Conservation (phyloP, 2,329 filamentous ascomycete species). For the Nemania diffusa region DNA sequence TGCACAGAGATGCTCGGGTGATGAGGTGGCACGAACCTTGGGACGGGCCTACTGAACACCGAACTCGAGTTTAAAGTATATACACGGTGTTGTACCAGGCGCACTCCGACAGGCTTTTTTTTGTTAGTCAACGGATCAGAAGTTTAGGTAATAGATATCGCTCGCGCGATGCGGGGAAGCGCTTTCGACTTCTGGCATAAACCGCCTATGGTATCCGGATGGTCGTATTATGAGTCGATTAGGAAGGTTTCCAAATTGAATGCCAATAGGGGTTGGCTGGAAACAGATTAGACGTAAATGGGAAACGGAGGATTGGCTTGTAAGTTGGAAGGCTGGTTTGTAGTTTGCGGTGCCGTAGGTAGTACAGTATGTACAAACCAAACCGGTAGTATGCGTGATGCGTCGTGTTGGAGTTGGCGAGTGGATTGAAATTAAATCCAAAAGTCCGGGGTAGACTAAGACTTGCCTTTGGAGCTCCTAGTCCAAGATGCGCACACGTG, state of each 20-base stretch:
- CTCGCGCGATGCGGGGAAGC: conserved; percentile 56
- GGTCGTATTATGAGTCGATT: conserved; percentile 20
- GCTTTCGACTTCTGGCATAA: conserved; percentile 42
- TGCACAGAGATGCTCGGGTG: conserved; percentile 5
- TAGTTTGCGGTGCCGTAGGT: not conserved
- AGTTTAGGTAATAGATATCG: conserved; percentile 60
- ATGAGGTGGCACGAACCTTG: conserved; percentile 12
- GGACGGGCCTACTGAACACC: conserved; percentile 1
- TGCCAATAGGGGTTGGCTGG: conserved; percentile 20
- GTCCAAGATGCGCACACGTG: conserved; percentile 30
- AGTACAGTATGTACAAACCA: not conserved
- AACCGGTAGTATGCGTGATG: conserved; percentile 3
- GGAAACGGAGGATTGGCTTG: conserved; percentile 25
- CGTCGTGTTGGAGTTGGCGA: conserved; percentile 20
- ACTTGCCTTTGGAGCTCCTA: not conserved
- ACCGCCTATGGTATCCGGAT: conserved; percentile 1
- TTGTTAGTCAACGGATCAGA: conserved; percentile 58
- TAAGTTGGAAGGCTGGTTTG: not conserved
- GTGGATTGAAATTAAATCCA: not conserved
- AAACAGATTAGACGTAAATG: conserved; percentile 7
- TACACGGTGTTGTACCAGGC: not conserved
- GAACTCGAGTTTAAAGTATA: not conserved
- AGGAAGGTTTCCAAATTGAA: conserved; percentile 20
- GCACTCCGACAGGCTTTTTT: conserved; percentile 51
- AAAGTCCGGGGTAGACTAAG: conserved; percentile 31